Percentiles rank a stretch among this genome's conserved stretches.
phyloP scores from a whole-genome alignment of 1,139 yeast genomes.

The Ogataea hybrid region DNA sequence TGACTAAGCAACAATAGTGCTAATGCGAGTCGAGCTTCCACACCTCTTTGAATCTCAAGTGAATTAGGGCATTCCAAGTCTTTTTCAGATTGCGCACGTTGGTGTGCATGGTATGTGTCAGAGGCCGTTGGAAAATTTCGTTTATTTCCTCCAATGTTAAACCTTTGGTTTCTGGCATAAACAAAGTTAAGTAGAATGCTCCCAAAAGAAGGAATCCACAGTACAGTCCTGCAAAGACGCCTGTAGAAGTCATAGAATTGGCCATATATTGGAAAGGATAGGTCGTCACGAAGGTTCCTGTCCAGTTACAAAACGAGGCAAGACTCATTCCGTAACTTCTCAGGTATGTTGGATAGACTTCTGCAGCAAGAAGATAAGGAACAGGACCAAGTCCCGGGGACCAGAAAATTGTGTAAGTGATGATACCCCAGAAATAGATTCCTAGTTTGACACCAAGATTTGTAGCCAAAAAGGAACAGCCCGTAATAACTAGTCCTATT shows the following conservation, averaged over 20 bases:
- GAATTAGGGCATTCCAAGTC: conserved; percentile 6
- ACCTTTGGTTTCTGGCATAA: conserved; percentile 60
- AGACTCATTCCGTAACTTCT: conserved; percentile 13
- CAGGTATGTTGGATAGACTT: conserved; percentile 10
- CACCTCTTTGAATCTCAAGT: conserved; percentile 6
- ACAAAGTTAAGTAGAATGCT: conserved; percentile 43
- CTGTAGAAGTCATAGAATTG: conserved; percentile 34
- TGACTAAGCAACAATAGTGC: too few species aligned
- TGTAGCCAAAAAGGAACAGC: conserved; percentile 8
- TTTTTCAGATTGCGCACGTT: conserved; percentile 4
- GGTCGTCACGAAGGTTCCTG: conserved; percentile 11
- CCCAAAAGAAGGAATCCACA: conserved; percentile 41
- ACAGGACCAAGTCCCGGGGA: conserved; percentile 39
- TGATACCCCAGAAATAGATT: conserved; percentile 12
- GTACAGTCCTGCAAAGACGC: conserved; percentile 40
- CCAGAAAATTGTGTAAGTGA: conserved; percentile 28
- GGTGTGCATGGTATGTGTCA: conserved; percentile 5
- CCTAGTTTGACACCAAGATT: conserved; percentile 8
- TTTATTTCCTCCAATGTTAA: conserved; percentile 56
- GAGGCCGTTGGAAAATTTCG: conserved; percentile 39
- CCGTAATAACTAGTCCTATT: conserved; percentile 27
- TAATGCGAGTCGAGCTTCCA: conserved; percentile 1
- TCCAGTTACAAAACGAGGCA: conserved; percentile 12
- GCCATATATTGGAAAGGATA: conserved; percentile 12
- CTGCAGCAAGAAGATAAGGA: conserved; percentile 45